Base-by-base conservation (phyloP, 2,329 filamentous ascomycete genomes). In the Fusarium denticulatum region DNA sequence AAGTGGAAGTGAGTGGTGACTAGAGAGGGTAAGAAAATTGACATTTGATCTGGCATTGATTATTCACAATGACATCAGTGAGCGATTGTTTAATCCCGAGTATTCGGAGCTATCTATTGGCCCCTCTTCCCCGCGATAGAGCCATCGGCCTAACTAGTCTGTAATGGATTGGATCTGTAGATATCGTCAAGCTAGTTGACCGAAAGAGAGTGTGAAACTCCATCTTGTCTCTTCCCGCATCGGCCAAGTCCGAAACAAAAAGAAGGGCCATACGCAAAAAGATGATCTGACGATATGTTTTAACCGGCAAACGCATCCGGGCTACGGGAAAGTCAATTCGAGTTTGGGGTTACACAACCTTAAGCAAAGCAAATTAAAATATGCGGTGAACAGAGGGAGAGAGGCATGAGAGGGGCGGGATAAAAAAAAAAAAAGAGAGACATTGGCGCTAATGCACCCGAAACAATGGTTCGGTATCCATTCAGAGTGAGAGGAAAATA, bases 381-480 rank as follows among this genome's bases (percentile, higher is more conserved):
- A 40, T 63, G 70, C 70, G 66, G 70, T 67, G 60, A 62, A 61
- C 32, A 28, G 16, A 47, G 24, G 46, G 26, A 30, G 45, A 20
- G n/a, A 14, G 24, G 15, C 18, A 37, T n/a, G 36, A 20, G 16
- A 11, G 36, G 36, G 14, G 28, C 14, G 28, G 28, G 14, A 15
- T 10, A 6, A 47, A 34, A 32, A 36, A 40, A 16, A 47, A 34
- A 13, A 34, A 14, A 40, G n/a, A 58, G 32, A 45, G n/a, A 58
- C 30, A 40, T 26, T 28, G 22, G 34, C 68, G 47, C 70, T 73
- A 73, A 73, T 57, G 70, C 70, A 73, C 71, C 71, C 71, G 70
- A 72, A 72, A 72, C 70, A 71, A 69, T 72, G 70, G 70, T 61
- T 72, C 70, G 56, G 60, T 70, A 72, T 30, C 47, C 64, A 61